phyloP scores from a whole-genome alignment of 768 basidiomycete genomes.

The Macrolepiota dolichaula region DNA sequence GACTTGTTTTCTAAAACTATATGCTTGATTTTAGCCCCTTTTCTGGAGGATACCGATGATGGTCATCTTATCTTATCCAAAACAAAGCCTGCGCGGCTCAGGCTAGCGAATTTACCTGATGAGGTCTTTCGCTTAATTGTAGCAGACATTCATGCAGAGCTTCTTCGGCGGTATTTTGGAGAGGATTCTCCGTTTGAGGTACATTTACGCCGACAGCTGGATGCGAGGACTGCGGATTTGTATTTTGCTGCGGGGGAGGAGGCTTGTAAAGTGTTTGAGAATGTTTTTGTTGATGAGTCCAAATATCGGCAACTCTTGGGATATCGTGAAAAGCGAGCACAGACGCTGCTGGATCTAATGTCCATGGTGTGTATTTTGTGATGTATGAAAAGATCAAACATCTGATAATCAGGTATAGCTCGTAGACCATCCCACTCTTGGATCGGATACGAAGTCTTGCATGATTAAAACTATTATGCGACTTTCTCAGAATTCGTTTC shows the following conservation, averaged over 20 bases:
- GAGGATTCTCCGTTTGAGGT: background rate
- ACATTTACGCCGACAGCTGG: background rate
- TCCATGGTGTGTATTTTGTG: background rate
- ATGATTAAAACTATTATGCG: constrained; percentile 5
- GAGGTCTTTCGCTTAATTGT: background rate
- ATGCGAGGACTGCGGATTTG: background rate
- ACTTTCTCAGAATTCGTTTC: constrained; percentile 4
- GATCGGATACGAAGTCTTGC: background rate
- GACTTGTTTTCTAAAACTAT: too few relatives aligned
- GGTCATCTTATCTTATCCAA: background rate
- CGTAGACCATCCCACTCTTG: constrained; percentile 1
- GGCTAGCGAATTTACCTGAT: background rate
- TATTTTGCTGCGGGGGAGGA: constrained; percentile 1
- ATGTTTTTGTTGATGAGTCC: background rate
- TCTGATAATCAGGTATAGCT: background rate
- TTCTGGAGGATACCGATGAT: background rate
- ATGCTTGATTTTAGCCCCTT: background rate
- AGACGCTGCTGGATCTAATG: constrained; percentile 5
- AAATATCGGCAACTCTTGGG: background rate
- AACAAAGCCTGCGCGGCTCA: background rate
- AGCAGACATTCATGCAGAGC: background rate
- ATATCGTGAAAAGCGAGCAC: constrained; percentile 4
- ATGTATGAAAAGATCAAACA: background rate
- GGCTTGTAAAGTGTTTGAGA: background rate
- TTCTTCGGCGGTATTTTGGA: background rate